These are phyloP conservation scores for Candida tibetensis DNA, from an alignment of 805 yeast genomes.

Conservation along the genomic window DNA sequence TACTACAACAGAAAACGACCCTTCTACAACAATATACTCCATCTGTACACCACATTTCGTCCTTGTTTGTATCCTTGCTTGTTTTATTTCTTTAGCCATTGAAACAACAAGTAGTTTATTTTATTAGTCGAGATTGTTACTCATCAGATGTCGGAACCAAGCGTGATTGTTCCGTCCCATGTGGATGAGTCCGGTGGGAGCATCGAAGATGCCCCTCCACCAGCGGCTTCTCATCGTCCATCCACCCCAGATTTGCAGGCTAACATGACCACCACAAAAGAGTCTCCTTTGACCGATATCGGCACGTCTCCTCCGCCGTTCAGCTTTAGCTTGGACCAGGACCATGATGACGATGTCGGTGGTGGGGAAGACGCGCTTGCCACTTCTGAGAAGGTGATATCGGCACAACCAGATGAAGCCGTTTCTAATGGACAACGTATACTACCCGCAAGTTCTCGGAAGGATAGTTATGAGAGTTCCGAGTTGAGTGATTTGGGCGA, in stretches of 20 bases:
- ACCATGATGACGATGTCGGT: neutral
- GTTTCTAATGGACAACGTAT: neutral
- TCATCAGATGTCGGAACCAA: too few relatives aligned
- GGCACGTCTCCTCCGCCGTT: constrained; percentile 41
- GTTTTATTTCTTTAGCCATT: too few relatives aligned
- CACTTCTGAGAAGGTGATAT: constrained; percentile 1
- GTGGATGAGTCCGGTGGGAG: too few relatives aligned
- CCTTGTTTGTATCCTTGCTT: too few relatives aligned
- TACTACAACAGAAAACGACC: too few relatives aligned
- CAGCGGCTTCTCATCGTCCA: constrained; percentile 1
- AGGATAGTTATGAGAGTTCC: constrained; percentile 37
- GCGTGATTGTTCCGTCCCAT: too few relatives aligned
- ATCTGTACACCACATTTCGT: too few relatives aligned
- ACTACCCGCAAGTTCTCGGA: constrained; percentile 1
- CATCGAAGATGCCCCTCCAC: too few relatives aligned
- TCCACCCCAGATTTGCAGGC: constrained; percentile 2
- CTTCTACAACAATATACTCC: too few relatives aligned
- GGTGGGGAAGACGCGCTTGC: neutral
- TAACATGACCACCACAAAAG: constrained; percentile 21
- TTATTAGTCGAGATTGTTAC: too few relatives aligned
- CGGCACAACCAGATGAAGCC: neutral
- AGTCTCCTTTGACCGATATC: constrained; percentile 40
- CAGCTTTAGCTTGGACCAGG: constrained; percentile 18
- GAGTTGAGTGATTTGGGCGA: constrained; percentile 54
- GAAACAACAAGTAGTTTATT: too few relatives aligned